phyloP scores from a whole-genome alignment of 208 protist genomes.

The Leptomonas pyrrhocoris region DNA sequence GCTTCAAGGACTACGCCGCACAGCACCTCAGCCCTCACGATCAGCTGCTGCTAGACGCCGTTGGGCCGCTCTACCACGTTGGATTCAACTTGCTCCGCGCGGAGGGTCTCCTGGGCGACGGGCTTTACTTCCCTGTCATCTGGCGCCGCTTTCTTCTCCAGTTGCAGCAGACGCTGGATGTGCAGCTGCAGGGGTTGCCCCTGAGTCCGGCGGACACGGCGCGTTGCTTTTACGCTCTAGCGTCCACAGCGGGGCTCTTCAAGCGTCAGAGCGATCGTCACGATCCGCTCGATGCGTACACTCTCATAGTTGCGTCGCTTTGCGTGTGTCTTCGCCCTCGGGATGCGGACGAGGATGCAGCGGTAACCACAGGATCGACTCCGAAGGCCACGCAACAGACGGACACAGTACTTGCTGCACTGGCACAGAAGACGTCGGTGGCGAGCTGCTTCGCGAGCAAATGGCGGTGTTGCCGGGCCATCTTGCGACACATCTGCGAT shows the following conservation, averaged over 20 bases:
- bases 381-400: background rate
- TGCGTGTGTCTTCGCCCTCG: conserved; percentile 14
- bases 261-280: too few species aligned
- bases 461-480: conserved; percentile 21
- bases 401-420: background rate
- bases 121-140: background rate
- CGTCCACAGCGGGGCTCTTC: conserved; percentile 12
- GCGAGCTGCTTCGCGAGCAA: background rate
- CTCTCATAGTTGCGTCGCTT: conserved; percentile 20
- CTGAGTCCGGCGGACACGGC: conserved; percentile 22
- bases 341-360: background rate
- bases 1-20: conserved; percentile 20
- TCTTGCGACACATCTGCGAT: conserved; percentile 24
- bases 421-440: background rate
- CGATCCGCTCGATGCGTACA: conserved; percentile 11
- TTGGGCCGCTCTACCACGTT: conserved; percentile 32
- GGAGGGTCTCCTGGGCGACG: conserved; percentile 9
- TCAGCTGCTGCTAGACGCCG: conserved; percentile 10
- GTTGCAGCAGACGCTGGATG: conserved; percentile 28
- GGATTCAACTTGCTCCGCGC: conserved; percentile 20
- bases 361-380: background rate
- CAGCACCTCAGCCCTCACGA: conserved; percentile 16
- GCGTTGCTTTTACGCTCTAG: conserved; percentile 20
- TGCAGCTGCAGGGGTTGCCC: background rate
- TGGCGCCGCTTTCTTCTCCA: conserved; percentile 34